Evolutionary conservation across 2,329 filamentous ascomycete species (phyloP), one percentile per base, ranked within the genome.

Genomic region (Talaromyces funiculosus): DNA sequence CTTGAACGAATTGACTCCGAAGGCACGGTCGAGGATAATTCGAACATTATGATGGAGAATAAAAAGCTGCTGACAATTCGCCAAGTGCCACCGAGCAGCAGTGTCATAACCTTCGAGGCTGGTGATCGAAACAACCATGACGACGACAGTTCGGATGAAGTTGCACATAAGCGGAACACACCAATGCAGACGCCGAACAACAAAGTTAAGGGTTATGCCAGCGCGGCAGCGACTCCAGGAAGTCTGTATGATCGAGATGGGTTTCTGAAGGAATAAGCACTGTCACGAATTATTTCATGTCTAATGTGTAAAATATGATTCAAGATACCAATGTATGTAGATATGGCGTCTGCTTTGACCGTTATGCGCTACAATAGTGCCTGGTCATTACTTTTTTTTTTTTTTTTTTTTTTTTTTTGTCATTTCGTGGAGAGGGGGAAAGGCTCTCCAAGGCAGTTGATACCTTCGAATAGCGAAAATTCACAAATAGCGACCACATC

Each of bases 241-340:
- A 81, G 78, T 67, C 65, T 80, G 64, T 81, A 81, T 66, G 79
- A 81, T 63, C 63, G 72, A 18, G 67, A 75, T 55, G 68, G 74
- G 6, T 73, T 75, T 63, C 60, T 75, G 61, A 72, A 73, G 59
- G 73, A 75, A 64, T 74, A 62, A n/a, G 22, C 49, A 51, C 37
- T 22, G 40, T 18, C 22, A 40, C 43, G 6, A 38, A 60, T 58
- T 29, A 58, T 54, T 45, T 55, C n/a, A 33, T 37, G 57, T 35
- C 47, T 57, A 38, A 61, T 40, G 60, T 55, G 62, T 57, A 47
- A 61, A 47, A 37, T 54, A 61, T 40, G 53, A 54, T 42, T 45
- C 49, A 33, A 54, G 60, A 61, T 61, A 61, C 60, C 60, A 61
- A 49, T 60, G 12, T 54, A 43, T 53, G 51, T 54, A 54, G 51